Evolutionary conservation across 805 yeast genomes (phyloP), one percentile per base, ranked within the genome.

Genomic region (Candida adriatica): DNA sequence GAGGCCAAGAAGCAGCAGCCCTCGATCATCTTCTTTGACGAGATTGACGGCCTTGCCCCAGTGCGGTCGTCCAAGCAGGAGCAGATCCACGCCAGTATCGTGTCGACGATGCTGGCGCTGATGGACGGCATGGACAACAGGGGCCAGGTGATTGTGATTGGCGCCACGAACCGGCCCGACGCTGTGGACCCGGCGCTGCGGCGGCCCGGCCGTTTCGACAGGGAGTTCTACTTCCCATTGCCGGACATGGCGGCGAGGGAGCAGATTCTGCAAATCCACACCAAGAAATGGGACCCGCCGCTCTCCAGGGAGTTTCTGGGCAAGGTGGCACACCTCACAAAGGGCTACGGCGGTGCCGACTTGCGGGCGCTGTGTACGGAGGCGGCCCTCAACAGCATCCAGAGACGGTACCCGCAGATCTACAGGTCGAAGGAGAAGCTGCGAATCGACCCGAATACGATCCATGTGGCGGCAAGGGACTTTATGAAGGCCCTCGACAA

Each of bases 81-180:
- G 55, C 99, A 92, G 58, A 92, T 92, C 38, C 98, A 92, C 58
- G 96, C 98, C 4, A 82, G 95, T 41, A 92, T 92, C 38, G 98
- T 92, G 3, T 87, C 96, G 5, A 92, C 98, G 0, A 62, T 92
- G 48, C 70, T 92, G 42, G 97, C 98, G 0, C 62, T 92, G 31
- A 92, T 92, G 98, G 98, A 92, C 57, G 98, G 98, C 48, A 92
- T 92, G 97, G 97, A 90, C 55, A 87, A 87, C 46, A 75, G 97
- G 54, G 98, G 98, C 6, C 97, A 92, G 54, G 97, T 92, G 13
- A 90, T 92, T 42, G 96, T 92, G 3, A 88, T 92, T 46, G 98
- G 98, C 37, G 98, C 98, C 1, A 92, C 98, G 0, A 92, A 92
- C 59, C 67, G 98, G 51, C 98, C 98, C 0, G 97, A 92, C 59